Conservation (phyloP, 176 grass and related monocot genomes). For the Zoysia japonica region DNA sequence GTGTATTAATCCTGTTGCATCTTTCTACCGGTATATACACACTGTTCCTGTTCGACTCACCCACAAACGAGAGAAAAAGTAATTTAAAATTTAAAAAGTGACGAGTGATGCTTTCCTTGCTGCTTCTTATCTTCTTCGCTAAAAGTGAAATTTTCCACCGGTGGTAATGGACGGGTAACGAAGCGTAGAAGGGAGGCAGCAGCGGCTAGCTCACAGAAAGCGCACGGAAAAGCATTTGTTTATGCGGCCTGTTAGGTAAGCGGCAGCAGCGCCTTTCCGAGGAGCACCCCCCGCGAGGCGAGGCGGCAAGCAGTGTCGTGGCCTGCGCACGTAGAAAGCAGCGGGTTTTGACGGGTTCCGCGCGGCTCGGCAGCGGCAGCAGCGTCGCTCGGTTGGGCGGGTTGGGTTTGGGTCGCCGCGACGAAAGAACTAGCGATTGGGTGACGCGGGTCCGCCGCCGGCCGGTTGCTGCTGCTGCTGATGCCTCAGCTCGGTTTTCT, state of each 20-base stretch:
- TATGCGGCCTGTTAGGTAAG: constrained; percentile 48
- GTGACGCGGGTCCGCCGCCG: background rate
- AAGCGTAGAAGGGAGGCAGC: constrained; percentile 13
- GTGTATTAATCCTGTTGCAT: background rate
- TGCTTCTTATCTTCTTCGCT: constrained; percentile 25
- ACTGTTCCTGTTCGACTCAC: background rate
- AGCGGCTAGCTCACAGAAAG: background rate
- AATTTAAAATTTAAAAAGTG: background rate
- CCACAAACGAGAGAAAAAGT: background rate
- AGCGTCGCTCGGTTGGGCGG: background rate
- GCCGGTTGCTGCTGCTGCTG: background rate
- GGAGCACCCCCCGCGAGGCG: background rate
- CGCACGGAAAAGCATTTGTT: constrained; percentile 25
- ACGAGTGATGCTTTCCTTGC: background rate
- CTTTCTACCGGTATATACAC: constrained; percentile 4
- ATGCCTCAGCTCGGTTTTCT: background rate
- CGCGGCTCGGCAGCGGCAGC: background rate
- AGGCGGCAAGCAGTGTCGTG: background rate
- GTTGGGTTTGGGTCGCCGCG: background rate
- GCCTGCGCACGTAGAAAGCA: constrained; percentile 16
- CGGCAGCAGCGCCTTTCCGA: background rate
- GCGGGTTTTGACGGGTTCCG: constrained; percentile 32
- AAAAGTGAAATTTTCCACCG: constrained; percentile 7
- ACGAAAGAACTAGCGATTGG: background rate
- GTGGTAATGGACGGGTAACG: constrained; percentile 34